A percentile compares a stretch with the other conserved stretches of the same genome.
These are phyloP conservation scores for Cercophora sp. DNA, from an alignment of 495 filamentous ascomycete species.

Conservation along the genomic window DNA sequence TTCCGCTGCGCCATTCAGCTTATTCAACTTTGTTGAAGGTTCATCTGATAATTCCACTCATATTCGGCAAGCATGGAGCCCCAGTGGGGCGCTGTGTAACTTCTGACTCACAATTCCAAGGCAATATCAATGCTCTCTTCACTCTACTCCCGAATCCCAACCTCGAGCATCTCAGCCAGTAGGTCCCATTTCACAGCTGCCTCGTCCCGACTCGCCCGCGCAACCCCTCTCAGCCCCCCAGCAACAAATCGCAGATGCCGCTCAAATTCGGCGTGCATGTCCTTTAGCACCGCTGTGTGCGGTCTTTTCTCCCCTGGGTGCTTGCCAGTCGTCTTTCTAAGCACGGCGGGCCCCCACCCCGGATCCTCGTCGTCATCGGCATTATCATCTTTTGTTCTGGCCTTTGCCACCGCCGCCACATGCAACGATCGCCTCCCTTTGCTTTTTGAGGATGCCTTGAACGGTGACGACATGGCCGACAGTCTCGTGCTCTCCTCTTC, in stretches of 20 bases:
- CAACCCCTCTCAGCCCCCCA: conserved; percentile 52
- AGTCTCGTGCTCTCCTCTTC: conserved; percentile 35
- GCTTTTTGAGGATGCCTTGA: conserved; percentile 7
- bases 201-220: conserved; percentile 52
- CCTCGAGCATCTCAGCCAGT: conserved; percentile 57
- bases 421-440: conserved; percentile 5
- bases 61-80: too few species aligned
- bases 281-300: conserved; percentile 37
- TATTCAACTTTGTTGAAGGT: too few species aligned
- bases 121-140: too few species aligned
- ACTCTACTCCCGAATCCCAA: conserved; percentile 33
- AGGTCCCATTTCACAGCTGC: conserved; percentile 53
- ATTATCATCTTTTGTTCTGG: conserved; percentile 29
- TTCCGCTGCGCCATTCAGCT: too few species aligned
- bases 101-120: too few species aligned
- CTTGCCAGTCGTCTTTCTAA: neutral
- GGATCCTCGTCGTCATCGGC: conserved; percentile 36
- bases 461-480: conserved; percentile 27
- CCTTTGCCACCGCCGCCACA: conserved; percentile 7
- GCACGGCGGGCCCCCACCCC: neutral
- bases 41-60: too few species aligned
- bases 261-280: conserved; percentile 47
- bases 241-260: conserved; percentile 50
- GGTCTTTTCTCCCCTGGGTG: conserved; percentile 30
- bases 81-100: too few species aligned